These are phyloP conservation scores for Martiniozyma abietophila DNA, from an alignment of 805 yeast species.

Conservation along the genomic window DNA sequence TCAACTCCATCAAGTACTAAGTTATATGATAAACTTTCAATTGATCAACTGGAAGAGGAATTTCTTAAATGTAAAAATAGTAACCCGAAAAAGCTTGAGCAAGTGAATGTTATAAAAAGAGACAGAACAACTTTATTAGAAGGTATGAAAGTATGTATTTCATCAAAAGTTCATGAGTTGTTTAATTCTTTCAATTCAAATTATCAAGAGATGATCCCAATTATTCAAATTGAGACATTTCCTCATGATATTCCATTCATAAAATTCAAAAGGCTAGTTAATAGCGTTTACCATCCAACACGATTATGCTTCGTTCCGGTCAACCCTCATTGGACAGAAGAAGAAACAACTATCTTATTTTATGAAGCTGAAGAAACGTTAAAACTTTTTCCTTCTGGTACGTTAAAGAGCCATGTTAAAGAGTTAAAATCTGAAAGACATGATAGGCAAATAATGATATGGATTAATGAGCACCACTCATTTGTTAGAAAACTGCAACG, in stretches of 20 bases:
- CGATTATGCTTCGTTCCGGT: slow-evolving; percentile 51
- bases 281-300: slow-evolving; percentile 37
- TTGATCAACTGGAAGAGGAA: too few species aligned
- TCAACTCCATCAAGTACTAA: too few species aligned
- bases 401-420: slow-evolving; percentile 18
- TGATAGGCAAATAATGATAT: slow-evolving; percentile 30
- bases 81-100: slow-evolving; percentile 1
- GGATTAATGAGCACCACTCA: slow-evolving; percentile 42
- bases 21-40: too few species aligned
- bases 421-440: slow-evolving; percentile 17
- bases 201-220: not conserved
- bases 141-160: slow-evolving; percentile 3
- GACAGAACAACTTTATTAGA: slow-evolving; percentile 1
- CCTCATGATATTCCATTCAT: slow-evolving; percentile 34
- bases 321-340: slow-evolving; percentile 31
- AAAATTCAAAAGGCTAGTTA: slow-evolving; percentile 41
- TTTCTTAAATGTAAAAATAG: too few species aligned
- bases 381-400: slow-evolving; percentile 23
- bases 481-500: slow-evolving; percentile 35
- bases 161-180: slow-evolving; percentile 11
- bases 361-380: slow-evolving; percentile 40
- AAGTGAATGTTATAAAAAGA: slow-evolving; percentile 3
- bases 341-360: slow-evolving; percentile 34
- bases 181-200: slow-evolving; percentile 10
- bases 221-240: slow-evolving; percentile 11